Evolutionary conservation across 1,284 basidiomycete genomes (phyloP), one percentile per base, ranked within the genome.

Genomic region (Cutaneotrichosporon sp.): DNA sequence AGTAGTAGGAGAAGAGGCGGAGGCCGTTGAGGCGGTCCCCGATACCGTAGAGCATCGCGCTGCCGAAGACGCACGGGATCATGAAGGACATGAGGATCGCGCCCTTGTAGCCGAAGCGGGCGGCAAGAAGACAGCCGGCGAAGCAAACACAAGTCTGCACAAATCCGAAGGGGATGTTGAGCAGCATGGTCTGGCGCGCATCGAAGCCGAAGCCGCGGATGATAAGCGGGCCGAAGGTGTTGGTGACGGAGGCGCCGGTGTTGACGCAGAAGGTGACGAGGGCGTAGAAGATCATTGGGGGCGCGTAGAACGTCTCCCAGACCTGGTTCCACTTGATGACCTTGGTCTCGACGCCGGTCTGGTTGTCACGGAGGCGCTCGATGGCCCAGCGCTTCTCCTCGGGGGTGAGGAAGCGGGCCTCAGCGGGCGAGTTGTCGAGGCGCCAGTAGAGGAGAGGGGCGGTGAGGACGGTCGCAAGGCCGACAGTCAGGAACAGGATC

Each of bases 301-400:
- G 65, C 57, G 69, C 75, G 14, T 70, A 63, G 60, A 75, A 67
- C 8, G 68, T 62, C 60, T 79, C 78, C 10, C 61, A 11, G 25
- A 72, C 67, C 56, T 80, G 78, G n/a, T 60, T 18, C 67, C 71
- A 71, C 59, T 75, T 74, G 72, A 80, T 69, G 27, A 69, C 62
- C 55, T 66, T 67, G 11, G 64, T 65, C 43, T 63, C 68, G 29
- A 71, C 68, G 60, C 75, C 77, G 2, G 72, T 71, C 49, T 79
- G 68, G 67, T 80, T 80, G 63, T 75, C 74, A 22, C 73, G 65
- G 7, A 80, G 68, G 24, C 78, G 70, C 69, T 80, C 77, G 34
- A 79, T 70, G 20, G 73, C 78, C 70, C 70, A 74, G 25, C 27
- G 22, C 57, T 76, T 72, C 63, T 78, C 72, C 38, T 65, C 54